These are phyloP conservation scores for Nigrospora sphaerica DNA, from an alignment of 2,329 filamentous ascomycete species.

Conservation along the genomic window DNA sequence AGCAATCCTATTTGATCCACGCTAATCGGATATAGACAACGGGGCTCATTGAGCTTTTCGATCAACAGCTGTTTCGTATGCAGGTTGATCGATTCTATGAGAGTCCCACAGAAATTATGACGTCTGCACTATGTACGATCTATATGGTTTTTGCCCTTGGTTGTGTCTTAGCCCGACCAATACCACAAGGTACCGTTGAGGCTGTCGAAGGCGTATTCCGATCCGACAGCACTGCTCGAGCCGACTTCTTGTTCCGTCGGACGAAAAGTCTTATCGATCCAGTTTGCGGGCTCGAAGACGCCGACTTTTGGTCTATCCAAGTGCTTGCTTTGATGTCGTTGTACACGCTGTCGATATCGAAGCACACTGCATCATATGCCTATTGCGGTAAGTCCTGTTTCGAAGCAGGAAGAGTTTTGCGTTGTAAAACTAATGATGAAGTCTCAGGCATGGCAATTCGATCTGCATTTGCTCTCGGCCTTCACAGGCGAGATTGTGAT, in stretches of 20 bases:
- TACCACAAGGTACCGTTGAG: slow-evolving; percentile 39
- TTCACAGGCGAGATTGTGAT: slow-evolving; percentile 55
- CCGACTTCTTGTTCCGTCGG: slow-evolving; percentile 56
- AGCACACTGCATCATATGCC: slow-evolving; percentile 55
- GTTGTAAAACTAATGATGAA: not conserved
- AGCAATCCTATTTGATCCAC: not conserved
- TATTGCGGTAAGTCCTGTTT: slow-evolving; percentile 41
- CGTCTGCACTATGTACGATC: slow-evolving; percentile 49
- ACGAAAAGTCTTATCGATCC: slow-evolving; percentile 45
- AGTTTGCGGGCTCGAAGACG: slow-evolving; percentile 48
- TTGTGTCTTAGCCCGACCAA: slow-evolving; percentile 48
- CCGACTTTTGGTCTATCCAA: slow-evolving; percentile 59
- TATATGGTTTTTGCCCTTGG: slow-evolving; percentile 59
- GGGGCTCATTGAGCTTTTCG: slow-evolving; percentile 54
- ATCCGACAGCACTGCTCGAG: slow-evolving; percentile 34
- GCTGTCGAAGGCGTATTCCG: slow-evolving; percentile 43
- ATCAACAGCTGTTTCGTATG: slow-evolving; percentile 40
- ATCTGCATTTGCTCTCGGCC: slow-evolving; percentile 53
- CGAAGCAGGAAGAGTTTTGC: not conserved
- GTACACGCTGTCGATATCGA: slow-evolving; percentile 57
- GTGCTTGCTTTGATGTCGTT: slow-evolving; percentile 56
- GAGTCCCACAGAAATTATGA: slow-evolving; percentile 40
- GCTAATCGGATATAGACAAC: slow-evolving; percentile 37
- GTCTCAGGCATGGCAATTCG: slow-evolving; percentile 53
- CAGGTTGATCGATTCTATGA: slow-evolving; percentile 46